Conservation (phyloP, 2,329 filamentous ascomycete species). For the Ophiostoma novo-ulmi region DNA sequence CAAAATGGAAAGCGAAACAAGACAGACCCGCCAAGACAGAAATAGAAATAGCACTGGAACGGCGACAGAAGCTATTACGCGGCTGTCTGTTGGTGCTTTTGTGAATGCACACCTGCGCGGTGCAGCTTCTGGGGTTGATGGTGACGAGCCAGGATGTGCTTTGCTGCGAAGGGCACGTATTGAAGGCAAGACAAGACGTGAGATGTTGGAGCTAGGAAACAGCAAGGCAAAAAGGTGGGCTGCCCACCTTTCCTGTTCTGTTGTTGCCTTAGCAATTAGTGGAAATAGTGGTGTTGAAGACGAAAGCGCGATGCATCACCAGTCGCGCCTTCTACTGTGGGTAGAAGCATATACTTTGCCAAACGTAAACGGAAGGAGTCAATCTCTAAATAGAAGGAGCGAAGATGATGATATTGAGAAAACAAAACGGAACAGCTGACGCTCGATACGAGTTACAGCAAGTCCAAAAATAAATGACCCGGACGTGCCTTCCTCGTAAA, state of each 20-base stretch:
- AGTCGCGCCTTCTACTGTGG: not conserved
- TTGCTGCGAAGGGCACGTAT: not conserved
- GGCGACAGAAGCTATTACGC: not conserved
- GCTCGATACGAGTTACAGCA: not conserved
- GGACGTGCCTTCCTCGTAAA: not conserved
- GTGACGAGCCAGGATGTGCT: not conserved
- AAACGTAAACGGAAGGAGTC: not conserved
- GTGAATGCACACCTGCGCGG: not conserved
- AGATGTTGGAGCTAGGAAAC: no score
- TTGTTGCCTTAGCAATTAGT: not conserved
- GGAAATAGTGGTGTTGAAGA: not conserved
- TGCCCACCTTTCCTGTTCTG: not conserved
- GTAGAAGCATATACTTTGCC: not conserved
- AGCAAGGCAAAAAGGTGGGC: not conserved
- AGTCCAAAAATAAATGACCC: not conserved
- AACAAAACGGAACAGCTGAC: not conserved
- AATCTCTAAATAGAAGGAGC: not conserved
- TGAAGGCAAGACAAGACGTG: not conserved
- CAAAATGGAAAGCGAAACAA: constrained; percentile 7
- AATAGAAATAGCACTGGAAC: not conserved
- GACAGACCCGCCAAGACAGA: constrained; percentile 12
- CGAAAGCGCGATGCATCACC: constrained; percentile 3
- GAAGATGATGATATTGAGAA: not conserved
- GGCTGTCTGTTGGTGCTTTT: not conserved
- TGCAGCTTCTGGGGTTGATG: not conserved